Percentiles rank a stretch among this genome's conserved stretches.
Evolutionary conservation across 352 stramenopile species (phyloP).

Genomic region (Phytophthora capsici): DNA sequence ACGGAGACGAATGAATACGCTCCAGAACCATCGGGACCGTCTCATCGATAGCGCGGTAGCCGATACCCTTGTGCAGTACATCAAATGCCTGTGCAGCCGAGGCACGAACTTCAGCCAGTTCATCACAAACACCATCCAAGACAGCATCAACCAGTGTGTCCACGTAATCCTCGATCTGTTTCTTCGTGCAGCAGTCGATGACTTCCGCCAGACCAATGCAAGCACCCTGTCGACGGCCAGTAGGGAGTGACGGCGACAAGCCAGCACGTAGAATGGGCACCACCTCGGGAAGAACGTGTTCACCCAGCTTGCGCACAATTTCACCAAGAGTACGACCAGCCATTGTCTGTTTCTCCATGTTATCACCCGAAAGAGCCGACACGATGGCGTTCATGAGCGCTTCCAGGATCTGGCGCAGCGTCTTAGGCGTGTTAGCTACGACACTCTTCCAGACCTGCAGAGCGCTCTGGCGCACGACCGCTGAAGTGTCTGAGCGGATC

Average conservation of each 20-base stretch:
- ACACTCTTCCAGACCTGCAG: conserved; percentile 99
- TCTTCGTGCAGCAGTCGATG: conserved; percentile 96
- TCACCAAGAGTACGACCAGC: conserved; percentile 96
- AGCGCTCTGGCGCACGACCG: conserved; percentile 96
- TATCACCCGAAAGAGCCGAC: conserved; percentile 91
- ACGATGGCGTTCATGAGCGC: conserved; percentile 97
- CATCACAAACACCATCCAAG: conserved; percentile 98
- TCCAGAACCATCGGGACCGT: conserved; percentile 97
- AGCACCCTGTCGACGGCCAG: conserved; percentile 91
- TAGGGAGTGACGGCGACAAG: conserved; percentile 75
- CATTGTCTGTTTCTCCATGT: conserved; percentile 91
- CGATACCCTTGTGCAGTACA: conserved; percentile 96
- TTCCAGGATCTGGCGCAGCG: conserved; percentile 97
- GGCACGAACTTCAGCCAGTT: conserved; percentile 85
- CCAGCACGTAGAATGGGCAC: conserved; percentile 97
- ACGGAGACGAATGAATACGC: conserved; percentile 82
- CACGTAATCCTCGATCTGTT: conserved; percentile 97
- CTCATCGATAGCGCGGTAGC: conserved; percentile 96
- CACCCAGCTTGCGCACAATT: conserved; percentile 99
- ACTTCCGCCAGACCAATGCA: conserved; percentile 99
- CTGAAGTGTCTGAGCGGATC: conserved; percentile 96
- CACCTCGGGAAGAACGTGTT: conserved; percentile 98
- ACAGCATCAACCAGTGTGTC: conserved; percentile 97
- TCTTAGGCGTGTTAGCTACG: conserved; percentile 97
- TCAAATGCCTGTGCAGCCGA: conserved; percentile 98